Evolutionary conservation across 2,329 filamentous ascomycete genomes (phyloP), one percentile per base, ranked within the genome.

Genomic region (Calonectria pteridis): DNA sequence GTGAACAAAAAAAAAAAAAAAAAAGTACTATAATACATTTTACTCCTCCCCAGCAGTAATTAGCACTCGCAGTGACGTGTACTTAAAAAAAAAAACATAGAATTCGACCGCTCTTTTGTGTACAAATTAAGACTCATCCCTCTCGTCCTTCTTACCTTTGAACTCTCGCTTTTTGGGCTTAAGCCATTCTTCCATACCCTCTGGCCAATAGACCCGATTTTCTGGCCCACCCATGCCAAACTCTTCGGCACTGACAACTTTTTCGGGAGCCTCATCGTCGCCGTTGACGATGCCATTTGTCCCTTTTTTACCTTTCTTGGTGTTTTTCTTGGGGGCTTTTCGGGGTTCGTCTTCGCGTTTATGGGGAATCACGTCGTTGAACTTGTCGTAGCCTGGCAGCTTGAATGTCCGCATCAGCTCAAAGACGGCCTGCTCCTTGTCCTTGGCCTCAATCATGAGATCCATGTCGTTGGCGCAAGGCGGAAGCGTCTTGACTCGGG

Each of bases 361-460:
- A 81, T 96, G 90, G 0, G 96, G 95, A 3, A 96, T 87, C 2
- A 98, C 87, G 69, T 97, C 92, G 77, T 93, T 94, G 81, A 97
- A 92, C 0, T 85, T 89, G 26, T 97, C 89, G 85, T 92, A 94
- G 0, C 95, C 95, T 0, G 95, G 94, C 0, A 98, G 88, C 79
- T 93, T 95, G 83, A 95, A 98, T 0, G 89, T 95, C 28, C 94
- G 90, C 95, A 98, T 98, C 23, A 98, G 88, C 76, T 98, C 95
- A 79, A 98, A 98, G 0, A 98, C 95, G 0, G 96, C 95, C 84
- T 98, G 96, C 83, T 98, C 96, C 84, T 98, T 98, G 82, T 98
- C 96, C 83, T 98, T 98, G 62, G 96, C 96, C 85, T 98, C 96
- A 73, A 98, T 98, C 96, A 98, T 98, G n/a, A 98, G 88, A 81